Evolutionary conservation across 352 stramenopile species (phyloP).

Genomic region (Globisporangium paroecandrum): DNA sequence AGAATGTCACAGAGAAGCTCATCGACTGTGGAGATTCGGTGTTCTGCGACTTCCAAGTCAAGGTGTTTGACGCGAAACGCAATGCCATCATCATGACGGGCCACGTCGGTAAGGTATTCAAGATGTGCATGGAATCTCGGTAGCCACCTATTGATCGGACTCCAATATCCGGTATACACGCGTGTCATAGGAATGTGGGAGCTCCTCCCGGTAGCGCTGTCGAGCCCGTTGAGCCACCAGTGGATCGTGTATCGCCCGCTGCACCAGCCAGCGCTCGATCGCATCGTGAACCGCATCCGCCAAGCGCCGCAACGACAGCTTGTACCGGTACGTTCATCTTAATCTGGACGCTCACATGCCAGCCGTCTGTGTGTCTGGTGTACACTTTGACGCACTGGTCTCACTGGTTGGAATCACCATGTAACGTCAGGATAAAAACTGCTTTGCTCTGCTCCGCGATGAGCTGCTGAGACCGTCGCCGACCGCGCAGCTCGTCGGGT

Average conservation of each 20-base stretch:
- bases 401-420: background rate
- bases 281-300: slow-evolving; percentile 36
- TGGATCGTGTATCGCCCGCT: slow-evolving; percentile 63
- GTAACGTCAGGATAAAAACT: slow-evolving; percentile 39
- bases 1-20: slow-evolving; percentile 16
- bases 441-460: slow-evolving; percentile 34
- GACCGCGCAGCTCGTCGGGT: slow-evolving; percentile 33
- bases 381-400: background rate
- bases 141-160: background rate
- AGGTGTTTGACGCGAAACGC: background rate
- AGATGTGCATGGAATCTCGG: background rate
- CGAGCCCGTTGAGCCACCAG: slow-evolving; percentile 32
- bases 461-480: slow-evolving; percentile 18
- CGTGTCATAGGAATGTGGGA: slow-evolving; percentile 41
- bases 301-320: slow-evolving; percentile 26
- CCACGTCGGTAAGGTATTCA: slow-evolving; percentile 30
- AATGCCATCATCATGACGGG: slow-evolving; percentile 43
- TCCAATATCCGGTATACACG: no score
- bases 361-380: background rate
- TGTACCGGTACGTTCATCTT: slow-evolving; percentile 33
- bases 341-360: background rate
- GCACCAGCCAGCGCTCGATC: slow-evolving; percentile 36
- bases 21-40: slow-evolving; percentile 12
- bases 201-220: slow-evolving; percentile 37
- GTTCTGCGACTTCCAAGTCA: slow-evolving; percentile 3